Evolutionary conservation across 2,329 filamentous ascomycete genomes (phyloP), one percentile per base, ranked within the genome.

Genomic region (Endoconidiophora polonica): DNA sequence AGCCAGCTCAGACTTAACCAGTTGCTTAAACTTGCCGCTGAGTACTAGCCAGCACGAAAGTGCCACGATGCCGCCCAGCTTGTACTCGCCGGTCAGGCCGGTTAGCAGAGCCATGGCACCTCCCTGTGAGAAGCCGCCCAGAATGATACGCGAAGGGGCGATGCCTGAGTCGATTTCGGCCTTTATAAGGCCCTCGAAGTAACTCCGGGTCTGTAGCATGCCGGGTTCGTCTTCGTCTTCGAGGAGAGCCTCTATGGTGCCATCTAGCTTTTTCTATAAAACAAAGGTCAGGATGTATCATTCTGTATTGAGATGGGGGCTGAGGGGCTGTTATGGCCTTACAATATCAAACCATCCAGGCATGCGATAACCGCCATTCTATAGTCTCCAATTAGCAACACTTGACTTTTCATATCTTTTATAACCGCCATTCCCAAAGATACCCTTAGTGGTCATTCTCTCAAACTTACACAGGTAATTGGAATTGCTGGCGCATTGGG

Each of bases 331-430:
- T 46, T 4, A 18, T 18, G 4, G n/a, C 58, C 65, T 55, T 67
- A 83, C 77, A 62, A 91, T 81, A 59, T 91, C 83, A 63, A 86
- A 91, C 85, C 85, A 91, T 22, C 81, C 87, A 1, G 87, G 85
- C 86, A 94, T 93, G 23, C 65, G 62, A 73, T 83, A 81, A 49
- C 85, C 84, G 54, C 72, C 70, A 61, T 87, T 87, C 81, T 86
- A 56, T 41, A 16, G 6, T n/a, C 14, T 12, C 10, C 24, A 18
- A 22, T 44, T 22, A 48, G 48, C 18, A 10, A 12, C 0, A 37
- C 23, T 22, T 36, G 18, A 18, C 12, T 18, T 26, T 24, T 22
- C 16, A 43, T 44, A 38, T 44, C 29, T 5, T 6, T 26, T 44
- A 3, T 9, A 10, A 33, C 7, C 7, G 12, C 12, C 26, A 29